Conservation (phyloP, 2,329 filamentous ascomycete species). For the Clonostachys chloroleuca region DNA sequence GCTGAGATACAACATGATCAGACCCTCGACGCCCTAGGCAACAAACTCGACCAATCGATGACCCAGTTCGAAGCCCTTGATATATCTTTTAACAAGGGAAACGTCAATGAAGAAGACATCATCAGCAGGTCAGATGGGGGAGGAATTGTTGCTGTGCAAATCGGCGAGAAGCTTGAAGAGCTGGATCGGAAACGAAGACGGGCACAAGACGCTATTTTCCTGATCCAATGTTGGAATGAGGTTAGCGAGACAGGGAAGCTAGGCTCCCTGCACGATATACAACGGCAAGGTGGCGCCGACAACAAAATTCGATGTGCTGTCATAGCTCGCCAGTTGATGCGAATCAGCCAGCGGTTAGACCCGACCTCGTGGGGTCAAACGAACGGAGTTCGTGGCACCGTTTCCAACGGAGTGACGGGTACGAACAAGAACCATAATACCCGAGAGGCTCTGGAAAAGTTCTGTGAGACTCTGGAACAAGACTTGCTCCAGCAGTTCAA, state of each 20-base stretch:
- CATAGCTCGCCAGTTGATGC: constrained; percentile 88
- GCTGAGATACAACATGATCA: constrained; percentile 91
- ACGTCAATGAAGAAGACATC: constrained; percentile 22
- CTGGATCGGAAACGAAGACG: constrained; percentile 86
- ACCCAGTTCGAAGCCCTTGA: constrained; percentile 89
- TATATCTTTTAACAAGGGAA: constrained; percentile 66
- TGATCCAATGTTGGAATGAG: constrained; percentile 96
- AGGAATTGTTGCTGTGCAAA: constrained; percentile 89
- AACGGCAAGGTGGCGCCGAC: constrained; percentile 78
- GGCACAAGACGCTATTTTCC: constrained; percentile 87
- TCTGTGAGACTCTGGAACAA: constrained; percentile 91
- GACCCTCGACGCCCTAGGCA: constrained; percentile 81
- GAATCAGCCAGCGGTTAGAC: constrained; percentile 89
- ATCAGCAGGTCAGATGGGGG: constrained; percentile 45
- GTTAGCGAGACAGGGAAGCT: constrained; percentile 87
- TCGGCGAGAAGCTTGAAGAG: constrained; percentile 90
- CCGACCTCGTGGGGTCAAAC: constrained; percentile 65
- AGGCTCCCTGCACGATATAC: constrained; percentile 81
- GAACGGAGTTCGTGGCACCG: constrained; percentile 37
- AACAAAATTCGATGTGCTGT: constrained; percentile 93
- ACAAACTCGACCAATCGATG: constrained; percentile 89
- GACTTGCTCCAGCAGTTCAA: constrained; percentile 95
- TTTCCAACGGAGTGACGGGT: constrained; percentile 33
- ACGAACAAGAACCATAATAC: constrained; percentile 60
- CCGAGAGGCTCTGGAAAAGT: constrained; percentile 90